These are phyloP conservation scores for Rhytidiadelphus loreus DNA, from an alignment of 225 moss, liverwort and hornwort species.

Conservation along the genomic window DNA sequence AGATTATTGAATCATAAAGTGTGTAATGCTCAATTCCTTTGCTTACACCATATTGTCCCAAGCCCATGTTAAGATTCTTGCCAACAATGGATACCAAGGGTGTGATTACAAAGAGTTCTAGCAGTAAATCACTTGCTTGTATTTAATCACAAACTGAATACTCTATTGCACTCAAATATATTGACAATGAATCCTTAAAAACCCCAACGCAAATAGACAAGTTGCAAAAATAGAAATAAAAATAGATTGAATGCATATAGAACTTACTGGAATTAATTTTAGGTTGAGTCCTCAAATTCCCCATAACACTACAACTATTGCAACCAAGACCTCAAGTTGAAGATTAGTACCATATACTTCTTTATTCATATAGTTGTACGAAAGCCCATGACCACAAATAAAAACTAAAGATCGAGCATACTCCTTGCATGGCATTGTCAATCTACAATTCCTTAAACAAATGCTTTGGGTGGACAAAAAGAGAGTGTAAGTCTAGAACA, in stretches of 20 bases:
- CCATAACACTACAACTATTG: background rate
- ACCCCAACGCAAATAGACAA: background rate
- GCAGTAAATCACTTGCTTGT: background rate
- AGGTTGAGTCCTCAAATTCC: fast-evolving
- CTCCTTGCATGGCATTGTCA: background rate
- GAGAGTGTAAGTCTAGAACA: background rate
- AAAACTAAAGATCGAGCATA: background rate
- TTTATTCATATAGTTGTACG: background rate
- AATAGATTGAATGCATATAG: too few relatives aligned
- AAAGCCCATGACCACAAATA: background rate
- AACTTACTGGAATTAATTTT: background rate
- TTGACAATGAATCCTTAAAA: fast-evolving
- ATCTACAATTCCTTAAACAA: background rate
- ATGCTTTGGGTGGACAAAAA: fast-evolving
- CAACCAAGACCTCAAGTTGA: fast-evolving
- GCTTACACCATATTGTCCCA: background rate
- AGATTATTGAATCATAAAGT: background rate
- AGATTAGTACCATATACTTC: fast-evolving
- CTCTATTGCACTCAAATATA: background rate
- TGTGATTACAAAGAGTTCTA: background rate
- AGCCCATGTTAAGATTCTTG: background rate
- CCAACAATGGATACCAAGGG: too few relatives aligned
- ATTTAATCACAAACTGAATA: background rate
- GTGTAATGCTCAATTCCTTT: background rate
- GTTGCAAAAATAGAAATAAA: too few relatives aligned